These are phyloP conservation scores for Colletotrichum sp. DNA, from an alignment of 2,329 filamentous ascomycete species.

Conservation along the genomic window DNA sequence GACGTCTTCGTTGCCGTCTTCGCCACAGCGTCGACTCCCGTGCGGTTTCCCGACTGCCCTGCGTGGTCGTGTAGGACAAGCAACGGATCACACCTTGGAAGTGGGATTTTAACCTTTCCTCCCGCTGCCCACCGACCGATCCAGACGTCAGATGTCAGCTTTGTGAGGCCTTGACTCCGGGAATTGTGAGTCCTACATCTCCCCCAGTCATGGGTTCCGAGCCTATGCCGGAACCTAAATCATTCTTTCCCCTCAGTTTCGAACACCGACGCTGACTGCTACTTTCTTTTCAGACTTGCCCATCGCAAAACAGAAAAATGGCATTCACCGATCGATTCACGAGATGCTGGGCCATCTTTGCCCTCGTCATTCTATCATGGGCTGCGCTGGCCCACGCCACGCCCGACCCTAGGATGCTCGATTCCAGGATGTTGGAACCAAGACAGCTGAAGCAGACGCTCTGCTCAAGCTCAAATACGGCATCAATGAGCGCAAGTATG, in stretches of 20 bases:
- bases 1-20: neutral
- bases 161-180: constrained; percentile 2
- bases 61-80: constrained; percentile 6
- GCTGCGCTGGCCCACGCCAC: constrained; percentile 20
- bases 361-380: constrained; percentile 30
- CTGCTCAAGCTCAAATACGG: constrained; percentile 44
- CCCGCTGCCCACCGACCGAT: neutral
- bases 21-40: constrained; percentile 5
- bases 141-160: constrained; percentile 16
- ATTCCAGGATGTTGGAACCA: constrained; percentile 7
- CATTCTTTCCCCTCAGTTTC: neutral
- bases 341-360: constrained; percentile 23
- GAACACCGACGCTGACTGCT: neutral
- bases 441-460: constrained; percentile 25
- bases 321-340: constrained; percentile 23
- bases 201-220: neutral
- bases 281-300: neutral
- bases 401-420: neutral
- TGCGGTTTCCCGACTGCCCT: neutral
- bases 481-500: constrained; percentile 34
- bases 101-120: constrained; percentile 7
- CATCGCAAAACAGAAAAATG: constrained; percentile 22
- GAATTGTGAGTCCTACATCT: neutral
- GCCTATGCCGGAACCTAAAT: neutral
- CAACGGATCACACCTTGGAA: neutral